A percentile compares a stretch with the other conserved stretches of the same genome.
phyloP scores from a whole-genome alignment of 495 filamentous ascomycete genomes.

The Penicillium robsamsonii region DNA sequence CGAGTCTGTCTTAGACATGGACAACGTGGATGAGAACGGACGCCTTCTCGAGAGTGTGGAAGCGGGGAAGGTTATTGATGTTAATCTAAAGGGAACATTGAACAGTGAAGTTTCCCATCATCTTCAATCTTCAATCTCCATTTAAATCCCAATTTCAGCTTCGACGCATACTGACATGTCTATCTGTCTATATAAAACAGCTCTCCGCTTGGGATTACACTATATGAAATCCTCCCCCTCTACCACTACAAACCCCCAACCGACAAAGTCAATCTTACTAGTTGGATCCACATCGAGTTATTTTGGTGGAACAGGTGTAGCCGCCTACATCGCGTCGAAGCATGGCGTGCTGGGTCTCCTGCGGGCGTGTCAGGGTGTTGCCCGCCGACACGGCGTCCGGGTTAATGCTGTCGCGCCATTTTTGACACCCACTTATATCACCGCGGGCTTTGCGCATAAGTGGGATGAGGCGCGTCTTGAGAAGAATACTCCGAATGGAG shows the following conservation, averaged over 20 bases:
- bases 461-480: conserved; percentile 26
- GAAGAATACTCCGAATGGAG: conserved; percentile 25
- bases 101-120: conserved; percentile 24
- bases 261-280: conserved; percentile 26
- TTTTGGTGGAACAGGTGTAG: conserved; percentile 31
- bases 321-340: conserved; percentile 34
- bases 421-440: conserved; percentile 30
- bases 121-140: not conserved
- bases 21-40: conserved; percentile 20
- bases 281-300: conserved; percentile 31
- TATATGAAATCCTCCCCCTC: conserved; percentile 15
- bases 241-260: not conserved
- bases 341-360: conserved; percentile 33
- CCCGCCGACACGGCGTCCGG: conserved; percentile 18
- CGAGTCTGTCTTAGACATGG: conserved; percentile 15
- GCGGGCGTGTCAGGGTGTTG: conserved; percentile 25
- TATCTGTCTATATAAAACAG: not conserved
- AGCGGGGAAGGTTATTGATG: conserved; percentile 28
- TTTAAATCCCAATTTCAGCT: not conserved
- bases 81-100: conserved; percentile 37
- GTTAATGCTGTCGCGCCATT: conserved; percentile 34
- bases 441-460: conserved; percentile 17
- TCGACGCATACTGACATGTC: not conserved
- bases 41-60: conserved; percentile 23
- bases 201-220: conserved; percentile 21